Evolutionary conservation across 345 rosid species (phyloP).

Genomic region (Kernera saxatilis): DNA sequence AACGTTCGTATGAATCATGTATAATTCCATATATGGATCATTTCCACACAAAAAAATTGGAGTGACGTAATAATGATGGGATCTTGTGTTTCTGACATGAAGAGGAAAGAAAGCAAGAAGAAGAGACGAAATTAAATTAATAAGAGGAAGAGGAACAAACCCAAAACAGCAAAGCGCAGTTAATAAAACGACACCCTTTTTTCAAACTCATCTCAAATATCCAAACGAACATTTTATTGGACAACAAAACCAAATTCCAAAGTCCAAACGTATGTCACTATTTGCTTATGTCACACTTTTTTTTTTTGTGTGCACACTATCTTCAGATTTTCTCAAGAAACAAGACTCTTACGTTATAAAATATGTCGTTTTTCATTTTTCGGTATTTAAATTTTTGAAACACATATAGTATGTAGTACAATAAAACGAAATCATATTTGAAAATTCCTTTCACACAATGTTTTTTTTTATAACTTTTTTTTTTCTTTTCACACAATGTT

Average conservation of each 20-base stretch:
- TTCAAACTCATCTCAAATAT: slow-evolving; percentile 10
- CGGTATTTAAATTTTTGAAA: neutral
- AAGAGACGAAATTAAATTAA: slow-evolving; percentile 22
- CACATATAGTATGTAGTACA: no score
- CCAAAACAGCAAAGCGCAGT: slow-evolving; percentile 29
- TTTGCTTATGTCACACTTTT: slow-evolving; percentile 19
- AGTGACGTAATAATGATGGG: slow-evolving; percentile 9
- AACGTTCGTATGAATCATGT: no score
- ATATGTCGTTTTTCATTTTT: neutral
- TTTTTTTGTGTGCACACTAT: no score
- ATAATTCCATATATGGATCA: no score
- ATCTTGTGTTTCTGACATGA: slow-evolving; percentile 29
- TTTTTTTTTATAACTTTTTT: no score
- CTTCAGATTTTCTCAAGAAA: neutral
- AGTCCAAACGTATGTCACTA: neutral
- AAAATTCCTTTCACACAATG: no score
- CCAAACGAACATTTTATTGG: slow-evolving; percentile 8
- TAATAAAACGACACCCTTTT: slow-evolving; percentile 26
- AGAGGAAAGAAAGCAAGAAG: slow-evolving; percentile 22
- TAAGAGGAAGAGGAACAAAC: slow-evolving; percentile 15
- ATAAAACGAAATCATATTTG: no score
- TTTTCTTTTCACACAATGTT: neutral
- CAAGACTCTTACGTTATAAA: neutral
- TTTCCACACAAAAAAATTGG: neutral
- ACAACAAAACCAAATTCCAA: slow-evolving; percentile 9